A percentile compares a stretch with the other conserved stretches of the same genome.
Evolutionary conservation across 208 protist genomes (phyloP).

Genomic region (Herpetomonas tarakana): DNA sequence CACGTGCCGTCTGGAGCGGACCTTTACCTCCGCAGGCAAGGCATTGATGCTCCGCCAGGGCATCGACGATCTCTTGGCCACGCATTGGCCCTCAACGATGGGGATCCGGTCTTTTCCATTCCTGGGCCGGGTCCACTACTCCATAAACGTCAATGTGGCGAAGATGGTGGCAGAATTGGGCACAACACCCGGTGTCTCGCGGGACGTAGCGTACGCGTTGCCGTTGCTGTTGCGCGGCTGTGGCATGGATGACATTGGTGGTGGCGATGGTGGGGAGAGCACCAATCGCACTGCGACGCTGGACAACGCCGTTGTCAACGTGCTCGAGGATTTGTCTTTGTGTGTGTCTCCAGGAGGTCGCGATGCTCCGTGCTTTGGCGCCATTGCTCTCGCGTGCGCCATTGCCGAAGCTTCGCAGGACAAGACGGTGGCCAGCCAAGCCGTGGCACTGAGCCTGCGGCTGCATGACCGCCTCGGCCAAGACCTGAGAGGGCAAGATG

Average conservation of each 20-base stretch:
- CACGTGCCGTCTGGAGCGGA: slow-evolving; percentile 70
- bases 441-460: not conserved
- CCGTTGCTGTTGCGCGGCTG: slow-evolving; percentile 7
- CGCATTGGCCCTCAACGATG: slow-evolving; percentile 25
- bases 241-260: no score
- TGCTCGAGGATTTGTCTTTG: slow-evolving; percentile 4
- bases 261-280: no score
- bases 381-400: not conserved
- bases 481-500: no score
- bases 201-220: slow-evolving; percentile 1
- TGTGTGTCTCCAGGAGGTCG: not conserved
- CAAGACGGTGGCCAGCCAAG: not conserved
- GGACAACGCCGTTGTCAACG: not conserved
- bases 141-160: slow-evolving; percentile 25
- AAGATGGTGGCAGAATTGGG: slow-evolving; percentile 8
- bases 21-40: slow-evolving; percentile 18
- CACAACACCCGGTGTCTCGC: not conserved
- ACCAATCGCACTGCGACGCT: no score
- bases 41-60: not conserved
- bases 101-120: slow-evolving; percentile 17
- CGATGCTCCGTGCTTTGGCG: not conserved
- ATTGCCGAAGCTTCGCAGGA: not conserved
- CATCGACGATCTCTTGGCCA: slow-evolving; percentile 23
- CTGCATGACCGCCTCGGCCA: no score
- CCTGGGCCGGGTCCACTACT: slow-evolving; percentile 21